Base-by-base conservation (phyloP, 2,329 filamentous ascomycete species). In the Arthrocladium fulminans region DNA sequence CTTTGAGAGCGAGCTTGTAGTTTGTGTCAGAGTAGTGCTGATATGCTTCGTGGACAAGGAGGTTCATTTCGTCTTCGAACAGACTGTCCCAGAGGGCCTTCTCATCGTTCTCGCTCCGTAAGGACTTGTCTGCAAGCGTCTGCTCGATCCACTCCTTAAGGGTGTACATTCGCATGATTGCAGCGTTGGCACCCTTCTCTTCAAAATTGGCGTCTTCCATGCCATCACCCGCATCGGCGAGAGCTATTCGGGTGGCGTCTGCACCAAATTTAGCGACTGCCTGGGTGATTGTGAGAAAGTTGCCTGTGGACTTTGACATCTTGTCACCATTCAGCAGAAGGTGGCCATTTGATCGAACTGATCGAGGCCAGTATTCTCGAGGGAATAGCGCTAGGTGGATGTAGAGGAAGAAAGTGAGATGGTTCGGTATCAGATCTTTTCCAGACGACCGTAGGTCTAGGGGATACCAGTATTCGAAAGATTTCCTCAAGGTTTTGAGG, bases 171-270 rank as follows among this genome's bases (percentile, higher is more conserved):
- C 88, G 83, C 54, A 97, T 75, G 60, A 96, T 94, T 62, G 83
- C 89, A 64, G 83, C 86, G 68, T 97, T 92, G 34, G 92, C 92
- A 32, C 96, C 88, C 48, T 84, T 80, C 71, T 98, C 92, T 62
- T 96, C 92, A 57, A 98, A 94, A 73, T 98, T 98, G 60, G 90
- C 89, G 67, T 98, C 92, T 54, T 88, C 84, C 53, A 96, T 88
- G 55, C 86, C 87, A 62, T 98, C 92, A 59, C 92, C 92, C 10
- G 88, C 88, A 66, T 98, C 92, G 15, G 90, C 90, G 54, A 98
- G 81, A 2, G 89, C 88, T 60, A 97, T 85, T 63, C 90, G 80
- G 37, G 85, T 84, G 10, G 92, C 92, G 65, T 97, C 92, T 7
- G 92, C 90, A 61, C 92, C 92, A 60, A 92, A 98, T 67, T 98